phyloP scores from a whole-genome alignment of 2,329 filamentous ascomycete genomes.

The Sarocladium kiliense region DNA sequence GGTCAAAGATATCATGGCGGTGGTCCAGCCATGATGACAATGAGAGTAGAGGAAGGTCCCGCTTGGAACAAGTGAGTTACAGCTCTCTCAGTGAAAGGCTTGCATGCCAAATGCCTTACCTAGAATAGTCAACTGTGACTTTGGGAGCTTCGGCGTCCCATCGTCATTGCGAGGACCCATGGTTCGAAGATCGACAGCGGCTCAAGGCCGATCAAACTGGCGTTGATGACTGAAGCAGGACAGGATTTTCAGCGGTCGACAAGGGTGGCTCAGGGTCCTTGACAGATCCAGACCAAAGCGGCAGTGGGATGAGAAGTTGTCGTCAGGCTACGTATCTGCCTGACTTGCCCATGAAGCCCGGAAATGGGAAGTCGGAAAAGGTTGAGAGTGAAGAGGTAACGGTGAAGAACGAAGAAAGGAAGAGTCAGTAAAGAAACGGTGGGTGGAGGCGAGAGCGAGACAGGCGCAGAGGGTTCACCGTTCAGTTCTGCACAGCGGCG shows the following conservation, averaged over 20 bases:
- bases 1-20: not conserved
- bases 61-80: constrained; percentile 5
- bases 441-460: not conserved
- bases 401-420: not conserved
- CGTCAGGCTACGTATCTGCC: not conserved
- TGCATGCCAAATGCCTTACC: constrained; percentile 44
- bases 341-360: constrained; percentile 1
- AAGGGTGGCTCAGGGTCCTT: not conserved
- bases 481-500: not conserved
- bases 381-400: not conserved
- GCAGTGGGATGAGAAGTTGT: not conserved
- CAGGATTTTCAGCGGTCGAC: not conserved
- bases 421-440: not conserved
- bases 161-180: constrained; percentile 6
- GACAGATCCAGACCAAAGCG: not conserved
- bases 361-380: not conserved
- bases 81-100: not conserved
- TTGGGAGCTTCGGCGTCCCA: constrained; percentile 59
- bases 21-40: not conserved
- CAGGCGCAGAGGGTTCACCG: not conserved
- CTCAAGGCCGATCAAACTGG: not conserved
- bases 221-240: not conserved
- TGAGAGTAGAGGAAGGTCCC: not conserved
- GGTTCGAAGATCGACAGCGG: constrained; percentile 4
- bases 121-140: constrained; percentile 71